Evolutionary conservation across 2,329 filamentous ascomycete species (phyloP), one percentile per base, ranked within the genome.

Genomic region (Alternaria solani): DNA sequence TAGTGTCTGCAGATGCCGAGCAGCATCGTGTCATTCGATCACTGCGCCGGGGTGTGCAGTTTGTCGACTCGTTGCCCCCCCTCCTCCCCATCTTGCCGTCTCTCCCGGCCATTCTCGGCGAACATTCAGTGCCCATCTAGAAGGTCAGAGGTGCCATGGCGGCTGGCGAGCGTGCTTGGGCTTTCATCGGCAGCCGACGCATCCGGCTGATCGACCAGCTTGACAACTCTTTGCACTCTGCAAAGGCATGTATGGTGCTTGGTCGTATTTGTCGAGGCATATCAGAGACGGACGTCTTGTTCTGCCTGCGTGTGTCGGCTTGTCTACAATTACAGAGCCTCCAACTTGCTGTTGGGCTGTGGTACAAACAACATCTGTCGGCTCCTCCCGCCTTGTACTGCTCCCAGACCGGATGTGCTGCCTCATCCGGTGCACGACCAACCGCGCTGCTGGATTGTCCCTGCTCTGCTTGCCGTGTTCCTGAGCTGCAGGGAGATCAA

Each of bases 401-500:
- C 39, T n/a, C 30, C 28, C n/a, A 46, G 12, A 23, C 20, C 57
- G 46, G 57, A 51, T 36, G 42, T 46, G 34, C 46, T 60, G 32
- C 57, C 52, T 38, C 41, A 57, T 47, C 16, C 26, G 41, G 53
- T 12, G 16, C 25, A 38, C 23, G 54, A 30, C 41, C 34, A 44
- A 51, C 41, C 47, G 47, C 47, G 23, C 34, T 43, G 42, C 43
- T 43, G 28, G 42, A 18, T 47, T 41, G 32, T 47, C 47, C 30
- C 32, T 47, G 34, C 28, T 53, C 53, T 39, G 25, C 49, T 47
- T 41, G 54, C 44, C 38, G 51, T 59, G 57, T 55, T 59, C 57
- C 57, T 60, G 57, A 46, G 28, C 57, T 28, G 52, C 53, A 60
- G 47, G 56, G 41, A 57, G 46, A 57, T 60, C 53, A 46, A 51